A percentile compares a stretch with the other conserved stretches of the same genome.
Conservation (phyloP, 345 rosid genomes). For the Melastoma malabathricum region DNA sequence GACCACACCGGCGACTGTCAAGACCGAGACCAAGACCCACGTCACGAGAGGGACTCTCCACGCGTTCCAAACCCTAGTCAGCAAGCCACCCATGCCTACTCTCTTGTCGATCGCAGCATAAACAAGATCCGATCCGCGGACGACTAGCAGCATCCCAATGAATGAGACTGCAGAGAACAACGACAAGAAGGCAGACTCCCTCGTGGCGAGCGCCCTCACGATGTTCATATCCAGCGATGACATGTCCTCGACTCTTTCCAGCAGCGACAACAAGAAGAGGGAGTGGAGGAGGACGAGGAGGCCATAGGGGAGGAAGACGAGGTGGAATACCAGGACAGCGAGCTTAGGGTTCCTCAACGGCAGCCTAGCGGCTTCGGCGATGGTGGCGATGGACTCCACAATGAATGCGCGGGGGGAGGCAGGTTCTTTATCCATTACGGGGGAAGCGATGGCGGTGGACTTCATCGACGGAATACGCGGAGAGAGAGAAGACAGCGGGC, state of each 20-base stretch:
- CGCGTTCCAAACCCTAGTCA: background rate
- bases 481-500: too few relatives aligned
- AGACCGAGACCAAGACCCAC: conserved; percentile 5
- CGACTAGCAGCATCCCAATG: conserved; percentile 2
- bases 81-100: background rate
- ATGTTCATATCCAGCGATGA: background rate
- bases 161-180: conserved; percentile 3
- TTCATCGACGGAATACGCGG: too few relatives aligned
- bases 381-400: background rate
- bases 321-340: conserved; percentile 1
- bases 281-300: conserved; percentile 8
- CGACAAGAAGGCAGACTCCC: conserved; percentile 3
- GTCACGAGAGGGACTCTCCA: conserved; percentile 9
- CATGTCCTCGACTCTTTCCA: conserved; percentile 6
- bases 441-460: too few relatives aligned
- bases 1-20: background rate
- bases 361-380: conserved; percentile 7
- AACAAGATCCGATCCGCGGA: conserved; percentile 3
- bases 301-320: conserved; percentile 4
- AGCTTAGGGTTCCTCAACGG: conserved; percentile 6
- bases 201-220: conserved; percentile 1
- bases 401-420: too few relatives aligned
- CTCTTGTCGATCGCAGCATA: background rate
- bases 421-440: too few relatives aligned
- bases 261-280: background rate